A percentile compares a stretch with the other conserved stretches of the same genome.
Evolutionary conservation across 2,329 filamentous ascomycete genomes (phyloP).

Genomic region (Myrmaecium sp.): DNA sequence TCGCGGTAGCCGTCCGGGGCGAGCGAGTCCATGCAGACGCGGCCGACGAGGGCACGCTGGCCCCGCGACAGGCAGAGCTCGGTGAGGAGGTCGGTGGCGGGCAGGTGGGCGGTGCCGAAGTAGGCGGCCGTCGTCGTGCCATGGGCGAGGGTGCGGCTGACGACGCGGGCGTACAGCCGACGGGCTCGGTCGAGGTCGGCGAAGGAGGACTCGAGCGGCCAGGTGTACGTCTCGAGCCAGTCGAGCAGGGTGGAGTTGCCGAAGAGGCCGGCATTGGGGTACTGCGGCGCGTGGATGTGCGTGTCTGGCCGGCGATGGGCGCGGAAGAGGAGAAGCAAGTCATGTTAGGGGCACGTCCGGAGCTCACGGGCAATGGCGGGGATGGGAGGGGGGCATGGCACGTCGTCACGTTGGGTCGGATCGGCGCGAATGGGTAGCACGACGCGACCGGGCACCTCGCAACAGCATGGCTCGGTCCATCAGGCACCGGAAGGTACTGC

Average conservation of each 20-base stretch:
- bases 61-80: slow-evolving; percentile 63
- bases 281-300: slow-evolving; percentile 88
- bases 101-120: slow-evolving; percentile 77
- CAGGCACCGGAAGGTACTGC: neutral
- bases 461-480: slow-evolving; percentile 1
- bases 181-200: slow-evolving; percentile 43
- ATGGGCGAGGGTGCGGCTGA: slow-evolving; percentile 66
- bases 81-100: slow-evolving; percentile 79
- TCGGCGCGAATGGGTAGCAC: too few relatives aligned
- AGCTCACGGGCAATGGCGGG: neutral
- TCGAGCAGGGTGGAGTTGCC: slow-evolving; percentile 83
- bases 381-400: too few relatives aligned
- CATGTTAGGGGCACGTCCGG: neutral
- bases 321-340: neutral
- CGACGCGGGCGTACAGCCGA: slow-evolving; percentile 58
- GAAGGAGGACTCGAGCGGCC: slow-evolving; percentile 74
- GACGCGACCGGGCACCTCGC: neutral
- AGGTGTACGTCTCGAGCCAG: slow-evolving; percentile 91
- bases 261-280: slow-evolving; percentile 86
- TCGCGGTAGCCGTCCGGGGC: slow-evolving; percentile 71
- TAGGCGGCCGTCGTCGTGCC: slow-evolving; percentile 93
- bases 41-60: slow-evolving; percentile 78
- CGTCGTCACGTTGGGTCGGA: too few relatives aligned
- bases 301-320: slow-evolving; percentile 47
- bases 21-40: slow-evolving; percentile 70